Percentiles rank a stretch among this genome's conserved stretches.
These are phyloP conservation scores for Colletotrichum siamense DNA, from an alignment of 2,329 filamentous ascomycete genomes.

Conservation along the genomic window DNA sequence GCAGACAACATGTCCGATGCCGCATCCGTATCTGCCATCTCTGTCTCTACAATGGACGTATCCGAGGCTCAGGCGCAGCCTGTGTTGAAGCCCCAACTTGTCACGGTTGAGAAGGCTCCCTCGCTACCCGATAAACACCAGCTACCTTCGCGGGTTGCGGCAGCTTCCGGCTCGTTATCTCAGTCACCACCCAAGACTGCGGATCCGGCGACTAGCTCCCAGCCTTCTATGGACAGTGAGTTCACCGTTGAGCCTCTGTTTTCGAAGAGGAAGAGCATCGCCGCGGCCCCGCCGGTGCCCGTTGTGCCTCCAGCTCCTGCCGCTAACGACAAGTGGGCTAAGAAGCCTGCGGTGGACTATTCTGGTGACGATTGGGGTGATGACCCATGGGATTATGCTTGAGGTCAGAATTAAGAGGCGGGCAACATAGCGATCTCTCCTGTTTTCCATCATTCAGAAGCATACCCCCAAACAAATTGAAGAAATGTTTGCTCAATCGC, in stretches of 20 bases:
- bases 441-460: not conserved
- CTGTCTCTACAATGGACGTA: constrained; percentile 27
- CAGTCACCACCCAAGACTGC: not conserved
- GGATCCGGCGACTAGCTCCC: not conserved
- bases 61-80: constrained; percentile 26
- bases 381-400: constrained; percentile 20
- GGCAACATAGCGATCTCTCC: not conserved
- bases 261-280: not conserved
- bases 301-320: not conserved
- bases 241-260: constrained; percentile 13
- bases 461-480: not conserved
- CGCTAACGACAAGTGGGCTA: constrained; percentile 26
- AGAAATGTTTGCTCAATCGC: not conserved
- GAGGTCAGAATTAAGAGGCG: not conserved
- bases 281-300: not conserved
- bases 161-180: not conserved
- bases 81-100: constrained; percentile 24
- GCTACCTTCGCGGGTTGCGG: not conserved
- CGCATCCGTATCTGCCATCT: constrained; percentile 25
- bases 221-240: not conserved
- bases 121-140: not conserved
- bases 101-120: constrained; percentile 7
- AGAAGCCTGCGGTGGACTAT: constrained; percentile 29
- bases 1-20: constrained; percentile 17
- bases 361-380: constrained; percentile 33